A percentile compares a stretch with the other conserved stretches of the same genome.
These are phyloP conservation scores for Pinus albicaulis DNA, from an alignment of 75 land plant genomes.

Conservation along the genomic window DNA sequence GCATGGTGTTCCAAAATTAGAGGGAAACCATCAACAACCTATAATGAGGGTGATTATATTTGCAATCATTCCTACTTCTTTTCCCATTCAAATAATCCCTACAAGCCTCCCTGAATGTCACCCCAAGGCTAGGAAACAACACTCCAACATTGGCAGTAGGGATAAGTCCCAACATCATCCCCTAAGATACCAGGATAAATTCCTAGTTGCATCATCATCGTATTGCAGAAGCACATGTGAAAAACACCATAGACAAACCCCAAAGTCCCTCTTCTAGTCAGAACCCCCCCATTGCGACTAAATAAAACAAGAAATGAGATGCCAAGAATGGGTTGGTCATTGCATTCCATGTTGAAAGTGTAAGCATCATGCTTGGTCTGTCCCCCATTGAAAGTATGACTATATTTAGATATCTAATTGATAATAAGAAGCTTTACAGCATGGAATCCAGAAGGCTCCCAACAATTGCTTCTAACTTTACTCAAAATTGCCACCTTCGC, in stretches of 20 bases:
- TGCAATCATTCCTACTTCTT: conserved; percentile 19
- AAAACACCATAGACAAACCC: neutral
- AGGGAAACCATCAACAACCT: conserved; percentile 31
- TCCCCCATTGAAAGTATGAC: too few relatives aligned
- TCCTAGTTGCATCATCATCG: conserved; percentile 42
- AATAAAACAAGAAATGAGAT: conserved; percentile 42
- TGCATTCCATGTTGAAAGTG: conserved; percentile 36
- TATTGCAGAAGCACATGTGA: neutral
- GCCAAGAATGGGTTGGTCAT: conserved; percentile 16
- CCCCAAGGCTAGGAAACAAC: conserved; percentile 23
- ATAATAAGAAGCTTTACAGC: too few relatives aligned
- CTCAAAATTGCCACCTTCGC: too few relatives aligned
- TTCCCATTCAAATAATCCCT: conserved; percentile 28
- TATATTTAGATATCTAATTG: too few relatives aligned
- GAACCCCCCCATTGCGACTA: conserved; percentile 21
- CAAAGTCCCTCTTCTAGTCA: neutral
- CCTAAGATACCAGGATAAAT: conserved; percentile 62
- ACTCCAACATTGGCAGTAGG: conserved; percentile 30
- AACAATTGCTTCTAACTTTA: too few relatives aligned
- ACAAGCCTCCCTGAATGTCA: conserved; percentile 25
- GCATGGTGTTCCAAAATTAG: conserved; percentile 33
- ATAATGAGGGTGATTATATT: conserved; percentile 24
- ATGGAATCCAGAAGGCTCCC: too few relatives aligned
- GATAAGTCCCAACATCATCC: conserved; percentile 22
- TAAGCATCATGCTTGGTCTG: conserved; percentile 43